Evolutionary conservation across 495 filamentous ascomycete genomes (phyloP), one percentile per base, ranked within the genome.

Genomic region (Daldinia caldariorum): DNA sequence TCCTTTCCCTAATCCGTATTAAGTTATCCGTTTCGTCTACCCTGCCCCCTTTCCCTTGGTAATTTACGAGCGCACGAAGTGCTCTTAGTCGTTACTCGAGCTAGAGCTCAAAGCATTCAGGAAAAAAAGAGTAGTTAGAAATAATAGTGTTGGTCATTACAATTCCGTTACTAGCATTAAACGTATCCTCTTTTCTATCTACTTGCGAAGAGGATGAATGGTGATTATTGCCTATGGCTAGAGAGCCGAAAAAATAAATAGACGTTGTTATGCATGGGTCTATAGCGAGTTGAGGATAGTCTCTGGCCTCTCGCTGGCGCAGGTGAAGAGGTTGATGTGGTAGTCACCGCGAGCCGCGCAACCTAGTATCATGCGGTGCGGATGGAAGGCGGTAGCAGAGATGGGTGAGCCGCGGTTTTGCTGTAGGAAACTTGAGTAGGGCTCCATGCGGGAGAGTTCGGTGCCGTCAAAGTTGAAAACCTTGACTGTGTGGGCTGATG

Each of bases 381-480:
- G 95, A 79, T 99, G 95, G 84, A 98, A 99, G 0, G 93, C 90
- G 3, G 94, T 94, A 45, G 90, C 82, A n/a, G 92, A 85, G 56
- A 98, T 96, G 1, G 96, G 90, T 0, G 90, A 84, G 39, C 88
- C 87, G 55, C 90, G 89, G 63, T 89, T 91, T 67, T 91, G 88
- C 45, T 93, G 89, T 4, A 97, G 83, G 83, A 97, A 97, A 73
- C 90, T 90, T 14, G 91, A 90, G 77, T 97, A 95, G 0, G 95
- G 95, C 72, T 97, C 92, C 68, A 92, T 86, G 34, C 87, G 88
- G 10, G 92, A 93, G 45, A 98, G 87, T 59, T 90, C 86, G 31
- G 79, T 83, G 45, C 91, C 91, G 66, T 92, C 89, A 62, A 94
- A 89, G 79, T 97, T 97, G 85, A 94, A 97, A 49, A 96, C 86